phyloP scores from a whole-genome alignment of 495 filamentous ascomycete species.

The Penicillium simplicissimum region DNA sequence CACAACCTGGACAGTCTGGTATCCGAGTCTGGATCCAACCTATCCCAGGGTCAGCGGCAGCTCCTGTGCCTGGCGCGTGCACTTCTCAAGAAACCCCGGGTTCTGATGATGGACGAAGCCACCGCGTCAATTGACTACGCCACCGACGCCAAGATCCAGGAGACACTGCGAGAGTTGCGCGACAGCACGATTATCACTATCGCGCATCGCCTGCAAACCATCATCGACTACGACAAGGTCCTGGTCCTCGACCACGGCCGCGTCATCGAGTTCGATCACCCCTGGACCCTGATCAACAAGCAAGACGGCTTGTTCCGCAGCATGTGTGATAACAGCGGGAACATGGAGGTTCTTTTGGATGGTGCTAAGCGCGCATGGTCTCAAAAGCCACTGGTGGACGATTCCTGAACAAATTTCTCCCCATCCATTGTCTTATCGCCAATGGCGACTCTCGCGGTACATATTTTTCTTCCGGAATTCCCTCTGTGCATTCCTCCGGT shows the following conservation, averaged over 20 bases:
- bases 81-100: conserved; percentile 85
- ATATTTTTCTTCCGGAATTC: conserved; percentile 2
- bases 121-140: conserved; percentile 97
- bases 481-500: background rate
- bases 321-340: conserved; percentile 96
- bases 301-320: conserved; percentile 72
- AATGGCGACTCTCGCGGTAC: background rate
- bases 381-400: conserved; percentile 55
- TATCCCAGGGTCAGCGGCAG: conserved; percentile 96
- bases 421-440: background rate
- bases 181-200: conserved; percentile 95
- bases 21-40: conserved; percentile 90
- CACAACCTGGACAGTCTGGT: conserved; percentile 80
- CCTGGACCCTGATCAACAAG: conserved; percentile 72
- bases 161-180: conserved; percentile 81
- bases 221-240: conserved; percentile 98
- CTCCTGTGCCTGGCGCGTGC: conserved; percentile 94
- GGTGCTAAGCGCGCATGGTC: conserved; percentile 75
- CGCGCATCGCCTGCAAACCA: conserved; percentile 94
- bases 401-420: conserved; percentile 25
- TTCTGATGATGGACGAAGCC: conserved; percentile 98
- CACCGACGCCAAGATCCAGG: conserved; percentile 94
- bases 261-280: conserved; percentile 87
- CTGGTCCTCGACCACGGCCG: conserved; percentile 87
- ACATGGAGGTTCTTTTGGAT: conserved; percentile 68